Evolutionary conservation across 164 flowering plant genomes (phyloP).

Genomic region (Brasenia schreberi): DNA sequence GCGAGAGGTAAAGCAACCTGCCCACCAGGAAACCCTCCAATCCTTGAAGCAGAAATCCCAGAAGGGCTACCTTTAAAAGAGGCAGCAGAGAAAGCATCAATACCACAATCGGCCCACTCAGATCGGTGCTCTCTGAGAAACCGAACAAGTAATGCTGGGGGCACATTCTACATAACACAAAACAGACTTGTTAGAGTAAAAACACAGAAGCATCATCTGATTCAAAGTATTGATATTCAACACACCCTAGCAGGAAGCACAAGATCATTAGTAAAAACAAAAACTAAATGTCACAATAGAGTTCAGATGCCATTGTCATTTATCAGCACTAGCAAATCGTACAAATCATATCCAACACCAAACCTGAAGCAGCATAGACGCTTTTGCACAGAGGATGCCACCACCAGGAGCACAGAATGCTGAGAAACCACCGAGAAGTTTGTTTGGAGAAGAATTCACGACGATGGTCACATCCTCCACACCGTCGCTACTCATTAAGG

Average conservation of each 20-base stretch:
- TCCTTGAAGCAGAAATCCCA: conserved; percentile 53
- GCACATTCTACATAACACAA: conserved; percentile 59
- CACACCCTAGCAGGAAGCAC: background rate
- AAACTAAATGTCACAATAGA: background rate
- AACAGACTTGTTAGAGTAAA: background rate
- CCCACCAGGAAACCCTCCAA: conserved; percentile 53
- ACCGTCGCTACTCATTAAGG: conserved; percentile 74
- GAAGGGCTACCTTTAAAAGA: conserved; percentile 71
- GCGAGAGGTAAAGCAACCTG: conserved; percentile 90
- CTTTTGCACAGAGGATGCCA: conserved; percentile 85
- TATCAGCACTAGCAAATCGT: no score
- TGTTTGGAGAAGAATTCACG: conserved; percentile 75
- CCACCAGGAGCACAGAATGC: conserved; percentile 58
- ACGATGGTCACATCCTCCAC: conserved; percentile 85
- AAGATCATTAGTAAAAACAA: background rate
- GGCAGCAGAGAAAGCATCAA: conserved; percentile 86
- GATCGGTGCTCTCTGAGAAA: conserved; percentile 94
- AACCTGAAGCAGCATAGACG: conserved; percentile 96
- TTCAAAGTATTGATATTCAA: no score
- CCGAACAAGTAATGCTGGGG: conserved; percentile 85
- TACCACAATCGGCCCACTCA: conserved; percentile 90
- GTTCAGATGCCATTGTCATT: no score
- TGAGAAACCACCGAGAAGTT: conserved; percentile 53
- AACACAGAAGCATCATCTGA: no score
- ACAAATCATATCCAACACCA: no score